A percentile compares a stretch with the other conserved stretches of the same genome.
Conservation (phyloP, 2,329 filamentous ascomycete genomes). For the Diaporthe australafricana region DNA sequence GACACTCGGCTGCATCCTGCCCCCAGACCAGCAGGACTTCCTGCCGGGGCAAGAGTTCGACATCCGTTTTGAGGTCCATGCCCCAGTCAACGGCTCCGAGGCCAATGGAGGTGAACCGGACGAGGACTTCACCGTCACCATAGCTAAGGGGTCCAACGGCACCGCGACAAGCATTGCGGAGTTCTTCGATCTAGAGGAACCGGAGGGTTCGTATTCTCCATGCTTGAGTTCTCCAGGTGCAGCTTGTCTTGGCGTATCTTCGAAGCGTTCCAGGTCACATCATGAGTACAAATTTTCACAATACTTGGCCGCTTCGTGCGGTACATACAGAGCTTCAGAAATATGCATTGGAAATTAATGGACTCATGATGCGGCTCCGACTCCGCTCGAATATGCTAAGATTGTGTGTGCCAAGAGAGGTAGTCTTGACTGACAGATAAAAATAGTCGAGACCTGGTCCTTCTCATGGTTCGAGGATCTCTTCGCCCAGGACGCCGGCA, state of each 20-base stretch:
- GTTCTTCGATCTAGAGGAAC: slow-evolving; percentile 78
- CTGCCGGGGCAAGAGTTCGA: slow-evolving; percentile 87
- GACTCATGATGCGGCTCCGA: not conserved
- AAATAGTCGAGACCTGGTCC: slow-evolving; percentile 78
- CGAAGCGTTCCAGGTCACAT: not conserved
- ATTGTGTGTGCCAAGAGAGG: not conserved
- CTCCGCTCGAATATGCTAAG: not conserved
- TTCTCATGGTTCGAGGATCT: slow-evolving; percentile 90
- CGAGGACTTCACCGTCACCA: slow-evolving; percentile 79
- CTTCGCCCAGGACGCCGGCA: slow-evolving; percentile 78
- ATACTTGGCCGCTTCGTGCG: not conserved
- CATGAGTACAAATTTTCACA: not conserved
- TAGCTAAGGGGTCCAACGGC: slow-evolving; percentile 70
- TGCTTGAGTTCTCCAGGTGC: not conserved
- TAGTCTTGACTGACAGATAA: not conserved
- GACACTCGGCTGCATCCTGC: slow-evolving; percentile 68
- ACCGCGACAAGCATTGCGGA: slow-evolving; percentile 66
- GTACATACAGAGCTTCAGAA: not conserved
- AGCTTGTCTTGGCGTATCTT: not conserved
- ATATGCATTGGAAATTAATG: not conserved
- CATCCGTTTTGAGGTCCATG: slow-evolving; percentile 84
- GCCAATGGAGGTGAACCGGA: slow-evolving; percentile 77
- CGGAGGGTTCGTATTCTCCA: slow-evolving; percentile 51
- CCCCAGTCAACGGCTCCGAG: slow-evolving; percentile 84
- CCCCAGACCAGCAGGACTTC: slow-evolving; percentile 79